Conservation (phyloP, 805 yeast species). For the Yamadazyma scolyti region DNA sequence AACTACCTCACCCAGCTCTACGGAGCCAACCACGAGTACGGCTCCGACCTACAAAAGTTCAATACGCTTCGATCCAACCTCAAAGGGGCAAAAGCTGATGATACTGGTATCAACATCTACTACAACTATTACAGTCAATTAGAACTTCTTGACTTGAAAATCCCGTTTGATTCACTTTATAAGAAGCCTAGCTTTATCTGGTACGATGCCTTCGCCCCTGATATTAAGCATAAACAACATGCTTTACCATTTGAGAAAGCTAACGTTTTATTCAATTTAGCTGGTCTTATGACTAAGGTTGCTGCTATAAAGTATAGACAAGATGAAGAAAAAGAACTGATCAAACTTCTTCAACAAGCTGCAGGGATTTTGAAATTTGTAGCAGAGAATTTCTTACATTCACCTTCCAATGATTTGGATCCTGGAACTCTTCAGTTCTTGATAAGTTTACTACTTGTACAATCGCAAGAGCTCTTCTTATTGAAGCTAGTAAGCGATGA, state of each 20-base stretch:
- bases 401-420: slow-evolving; percentile 76
- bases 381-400: slow-evolving; percentile 79
- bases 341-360: slow-evolving; percentile 64
- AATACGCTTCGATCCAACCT: slow-evolving; percentile 59
- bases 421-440: slow-evolving; percentile 67
- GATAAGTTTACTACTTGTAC: slow-evolving; percentile 67
- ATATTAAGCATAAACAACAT: slow-evolving; percentile 57
- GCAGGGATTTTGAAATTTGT: slow-evolving; percentile 74
- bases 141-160: slow-evolving; percentile 72
- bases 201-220: slow-evolving; percentile 64
- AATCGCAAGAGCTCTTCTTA: slow-evolving; percentile 83
- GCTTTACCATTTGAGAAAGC: slow-evolving; percentile 91
- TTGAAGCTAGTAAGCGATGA: slow-evolving; percentile 54
- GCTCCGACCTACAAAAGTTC: slow-evolving; percentile 51
- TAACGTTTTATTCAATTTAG: slow-evolving; percentile 74
- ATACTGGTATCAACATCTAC: slow-evolving; percentile 49
- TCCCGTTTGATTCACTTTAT: slow-evolving; percentile 57
- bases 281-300: slow-evolving; percentile 52
- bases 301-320: slow-evolving; percentile 35
- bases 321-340: slow-evolving; percentile 45
- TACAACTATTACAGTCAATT: slow-evolving; percentile 76
- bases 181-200: slow-evolving; percentile 64
- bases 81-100: slow-evolving; percentile 43
- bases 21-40: slow-evolving; percentile 57
- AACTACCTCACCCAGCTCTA: slow-evolving; percentile 57